Evolutionary conservation across 1,139 yeast species (phyloP).

Genomic region (Blastobotrys raffinosifermentans): DNA sequence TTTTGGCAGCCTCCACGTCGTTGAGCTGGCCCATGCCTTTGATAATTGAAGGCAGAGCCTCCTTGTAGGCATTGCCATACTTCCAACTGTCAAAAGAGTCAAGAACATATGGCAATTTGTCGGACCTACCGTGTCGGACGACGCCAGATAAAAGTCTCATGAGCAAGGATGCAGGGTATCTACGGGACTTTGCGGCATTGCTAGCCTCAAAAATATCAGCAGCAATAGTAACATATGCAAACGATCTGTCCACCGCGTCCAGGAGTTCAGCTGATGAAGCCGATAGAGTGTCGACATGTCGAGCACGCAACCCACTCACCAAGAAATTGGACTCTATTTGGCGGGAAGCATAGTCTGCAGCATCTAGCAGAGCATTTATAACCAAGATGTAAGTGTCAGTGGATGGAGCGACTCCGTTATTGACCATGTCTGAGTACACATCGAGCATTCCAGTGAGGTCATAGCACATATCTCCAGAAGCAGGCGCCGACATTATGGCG

Average conservation of each 20-base stretch:
- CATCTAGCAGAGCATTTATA: slow-evolving; percentile 23
- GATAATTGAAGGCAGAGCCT: neutral
- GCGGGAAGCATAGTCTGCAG: slow-evolving; percentile 17
- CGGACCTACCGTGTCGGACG: slow-evolving; percentile 3
- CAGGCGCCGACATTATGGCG: slow-evolving; percentile 8
- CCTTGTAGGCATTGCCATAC: neutral
- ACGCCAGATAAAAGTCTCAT: slow-evolving; percentile 8
- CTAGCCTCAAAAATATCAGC: slow-evolving; percentile 27
- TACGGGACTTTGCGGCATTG: slow-evolving; percentile 20
- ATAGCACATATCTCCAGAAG: slow-evolving; percentile 7
- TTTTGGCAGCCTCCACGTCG: slow-evolving; percentile 5
- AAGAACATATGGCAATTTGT: slow-evolving; percentile 2
- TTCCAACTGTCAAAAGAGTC: slow-evolving; percentile 3
- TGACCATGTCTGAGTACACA: slow-evolving; percentile 29
- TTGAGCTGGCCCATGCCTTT: slow-evolving; percentile 7
- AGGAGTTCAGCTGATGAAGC: slow-evolving; percentile 12
- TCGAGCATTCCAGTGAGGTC: slow-evolving; percentile 24
- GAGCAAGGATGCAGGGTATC: slow-evolving; percentile 16
- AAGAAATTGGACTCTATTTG: slow-evolving; percentile 6
- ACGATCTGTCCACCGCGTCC: slow-evolving; percentile 16
- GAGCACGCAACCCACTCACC: slow-evolving; percentile 7
- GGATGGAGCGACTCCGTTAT: slow-evolving; percentile 23
- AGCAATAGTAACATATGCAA: slow-evolving; percentile 24
- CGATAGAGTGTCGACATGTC: slow-evolving; percentile 13
- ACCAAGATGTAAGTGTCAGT: slow-evolving; percentile 29